Percentiles rank a stretch among this genome's conserved stretches.
Conservation (phyloP, 2,329 filamentous ascomycete genomes). For the Akanthomyces dipterigenus region DNA sequence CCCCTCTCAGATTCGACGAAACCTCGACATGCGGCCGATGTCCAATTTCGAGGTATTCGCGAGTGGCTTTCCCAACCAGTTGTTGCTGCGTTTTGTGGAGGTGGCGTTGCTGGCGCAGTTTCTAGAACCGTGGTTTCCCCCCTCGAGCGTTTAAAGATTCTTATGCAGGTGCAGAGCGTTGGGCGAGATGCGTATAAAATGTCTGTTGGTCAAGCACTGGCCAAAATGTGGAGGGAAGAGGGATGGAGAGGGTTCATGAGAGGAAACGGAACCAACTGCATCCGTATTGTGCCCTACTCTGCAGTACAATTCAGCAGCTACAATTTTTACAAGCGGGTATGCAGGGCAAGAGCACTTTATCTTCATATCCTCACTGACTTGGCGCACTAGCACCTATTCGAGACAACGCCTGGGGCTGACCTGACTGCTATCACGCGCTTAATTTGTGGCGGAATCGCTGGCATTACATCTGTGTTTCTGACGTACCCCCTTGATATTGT, state of each 20-base stretch:
- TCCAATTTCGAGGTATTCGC: constrained; percentile 29
- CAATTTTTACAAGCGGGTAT: constrained; percentile 90
- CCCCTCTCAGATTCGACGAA: constrained; percentile 17
- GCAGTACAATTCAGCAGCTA: constrained; percentile 98
- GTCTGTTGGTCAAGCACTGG: constrained; percentile 79
- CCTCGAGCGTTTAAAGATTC: constrained; percentile 89
- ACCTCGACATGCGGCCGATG: constrained; percentile 21
- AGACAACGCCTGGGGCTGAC: constrained; percentile 65
- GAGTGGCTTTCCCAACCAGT: constrained; percentile 70
- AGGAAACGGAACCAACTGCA: constrained; percentile 96
- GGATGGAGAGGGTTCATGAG: constrained; percentile 97
- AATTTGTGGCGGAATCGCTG: constrained; percentile 83
- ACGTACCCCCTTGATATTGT: constrained; percentile 98
- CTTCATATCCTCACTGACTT: constrained; percentile 4
- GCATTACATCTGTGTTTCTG: constrained; percentile 88
- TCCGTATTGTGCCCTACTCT: constrained; percentile 96
- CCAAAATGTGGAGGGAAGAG: constrained; percentile 95
- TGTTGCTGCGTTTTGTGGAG: constrained; percentile 85
- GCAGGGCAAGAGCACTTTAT: constrained; percentile 24
- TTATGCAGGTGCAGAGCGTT: constrained; percentile 92
- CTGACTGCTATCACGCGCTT: constrained; percentile 69
- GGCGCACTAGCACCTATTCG: constrained; percentile 58
- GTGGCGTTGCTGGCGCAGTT: constrained; percentile 92
- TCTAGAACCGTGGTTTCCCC: constrained; percentile 95
- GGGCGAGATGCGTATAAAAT: constrained; percentile 90